phyloP scores from a whole-genome alignment of 2,329 filamentous ascomycete genomes.

The Phoma sp. region DNA sequence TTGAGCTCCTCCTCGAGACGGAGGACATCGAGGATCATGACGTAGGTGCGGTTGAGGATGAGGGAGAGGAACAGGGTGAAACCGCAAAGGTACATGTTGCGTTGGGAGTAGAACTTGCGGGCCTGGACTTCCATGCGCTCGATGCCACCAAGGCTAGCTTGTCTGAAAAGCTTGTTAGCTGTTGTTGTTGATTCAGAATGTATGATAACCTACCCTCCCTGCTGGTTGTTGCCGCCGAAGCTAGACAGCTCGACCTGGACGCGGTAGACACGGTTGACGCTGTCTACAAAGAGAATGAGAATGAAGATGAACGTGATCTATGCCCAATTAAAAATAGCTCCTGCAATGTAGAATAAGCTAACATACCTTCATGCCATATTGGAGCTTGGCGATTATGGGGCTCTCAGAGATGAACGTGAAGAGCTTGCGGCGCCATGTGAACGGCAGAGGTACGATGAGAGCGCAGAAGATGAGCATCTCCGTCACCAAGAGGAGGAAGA shows the following conservation, averaged over 20 bases:
- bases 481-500: slow-evolving; percentile 81
- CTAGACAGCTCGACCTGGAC: slow-evolving; percentile 87
- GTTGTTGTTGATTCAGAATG: neutral
- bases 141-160: slow-evolving; percentile 77
- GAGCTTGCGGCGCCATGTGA: slow-evolving; percentile 82
- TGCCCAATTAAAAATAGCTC: slow-evolving; percentile 17
- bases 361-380: slow-evolving; percentile 89
- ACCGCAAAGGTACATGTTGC: slow-evolving; percentile 99
- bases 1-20: slow-evolving; percentile 92
- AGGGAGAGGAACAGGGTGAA: slow-evolving; percentile 99
- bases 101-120: slow-evolving; percentile 99
- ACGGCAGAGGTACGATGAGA: slow-evolving; percentile 86
- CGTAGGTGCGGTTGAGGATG: slow-evolving; percentile 98
- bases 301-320: slow-evolving; percentile 99
- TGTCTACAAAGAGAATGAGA: slow-evolving; percentile 96
- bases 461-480: slow-evolving; percentile 85
- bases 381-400: slow-evolving; percentile 83
- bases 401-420: slow-evolving; percentile 97
- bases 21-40: slow-evolving; percentile 92
- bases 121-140: slow-evolving; percentile 98
- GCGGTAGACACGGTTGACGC: slow-evolving; percentile 93
- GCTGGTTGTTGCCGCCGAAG: slow-evolving; percentile 68
- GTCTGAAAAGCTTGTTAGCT: slow-evolving; percentile 53
- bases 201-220: slow-evolving; percentile 57
- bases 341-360: neutral